Evolutionary conservation across 441 rosid genomes (phyloP), one percentile per base, ranked within the genome.

Genomic region (Geranium incanum): DNA sequence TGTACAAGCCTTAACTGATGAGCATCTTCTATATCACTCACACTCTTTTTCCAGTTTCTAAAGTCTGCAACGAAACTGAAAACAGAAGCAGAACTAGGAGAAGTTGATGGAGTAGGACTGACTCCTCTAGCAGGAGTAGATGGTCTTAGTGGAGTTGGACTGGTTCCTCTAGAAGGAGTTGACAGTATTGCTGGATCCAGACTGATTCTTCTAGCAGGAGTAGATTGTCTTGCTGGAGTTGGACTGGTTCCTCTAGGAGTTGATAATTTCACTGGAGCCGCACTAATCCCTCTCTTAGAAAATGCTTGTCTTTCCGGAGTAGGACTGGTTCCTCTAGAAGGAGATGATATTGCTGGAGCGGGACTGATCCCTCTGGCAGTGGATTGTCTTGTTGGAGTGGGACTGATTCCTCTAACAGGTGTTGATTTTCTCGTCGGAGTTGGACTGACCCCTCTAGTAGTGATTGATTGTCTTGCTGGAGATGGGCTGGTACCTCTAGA

Each of bases 11-110:
- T 84, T 59, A 92, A 82, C 76, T 90, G 95, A 83, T 89, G 97
- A 76, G 90, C 98, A 81, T 92, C 97, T 80, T 90, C 98, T 39
- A 95, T 80, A 73, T 78, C 82, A 81, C 68, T 84, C 63, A 84
- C 69, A 75, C 83, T 77, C 70, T 87, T 95, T 76, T 86, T 88
- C 45, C 96, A 94, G 75, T 82, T 95, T 71, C 87, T 89, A 71
- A 89, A 84, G 77, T 95, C 98, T 0, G 86, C 85, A 68, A 90
- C 83, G 80, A 92, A 92, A 83, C 92, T 90, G 71, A 95, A 93
- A 68, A 90, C 99, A 9, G 97, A 89, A 75, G 81, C 81, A 70
- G 97, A 80, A 81, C 63, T 80, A 7, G 9, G 11, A 1, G 50
- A 43, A 7, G 50, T 43, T 43, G 50, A 43, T 43, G 50, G 50